These are phyloP conservation scores for Cordyceps cicadae DNA, from an alignment of 2,329 filamentous ascomycete species.

Conservation along the genomic window DNA sequence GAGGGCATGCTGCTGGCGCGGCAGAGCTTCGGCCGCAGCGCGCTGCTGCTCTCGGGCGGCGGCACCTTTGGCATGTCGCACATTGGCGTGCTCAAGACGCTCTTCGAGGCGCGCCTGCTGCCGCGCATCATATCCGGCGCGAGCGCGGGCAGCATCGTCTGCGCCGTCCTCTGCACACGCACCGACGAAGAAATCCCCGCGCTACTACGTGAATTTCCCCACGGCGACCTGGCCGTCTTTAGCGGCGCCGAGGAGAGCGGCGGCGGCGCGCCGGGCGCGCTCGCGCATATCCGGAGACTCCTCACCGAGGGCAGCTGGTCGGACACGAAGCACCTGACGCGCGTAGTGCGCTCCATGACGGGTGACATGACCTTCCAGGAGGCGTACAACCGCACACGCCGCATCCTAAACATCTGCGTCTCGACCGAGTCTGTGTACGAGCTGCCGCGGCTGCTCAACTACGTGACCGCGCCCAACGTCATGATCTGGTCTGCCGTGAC, in stretches of 20 bases:
- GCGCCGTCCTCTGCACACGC: slow-evolving; percentile 67
- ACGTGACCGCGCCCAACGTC: slow-evolving; percentile 87
- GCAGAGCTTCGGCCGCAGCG: slow-evolving; percentile 78
- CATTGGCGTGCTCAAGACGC: slow-evolving; percentile 74
- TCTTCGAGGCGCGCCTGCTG: slow-evolving; percentile 66
- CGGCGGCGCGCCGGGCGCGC: slow-evolving; percentile 56
- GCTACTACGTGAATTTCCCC: slow-evolving; percentile 61
- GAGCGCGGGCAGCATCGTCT: slow-evolving; percentile 81
- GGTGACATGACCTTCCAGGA: slow-evolving; percentile 93
- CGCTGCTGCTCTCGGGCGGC: slow-evolving; percentile 73
- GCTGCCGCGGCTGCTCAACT: slow-evolving; percentile 79
- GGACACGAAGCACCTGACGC: slow-evolving; percentile 71
- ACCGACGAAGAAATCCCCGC: slow-evolving; percentile 70
- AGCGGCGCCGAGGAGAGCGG: slow-evolving; percentile 46
- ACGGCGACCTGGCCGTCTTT: slow-evolving; percentile 76
- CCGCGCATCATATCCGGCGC: slow-evolving; percentile 83
- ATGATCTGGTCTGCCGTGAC: slow-evolving; percentile 94
- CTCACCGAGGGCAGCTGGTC: slow-evolving; percentile 78
- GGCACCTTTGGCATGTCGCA: slow-evolving; percentile 90
- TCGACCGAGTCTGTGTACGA: slow-evolving; percentile 84
- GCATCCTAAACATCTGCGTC: slow-evolving; percentile 90
- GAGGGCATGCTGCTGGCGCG: slow-evolving; percentile 64
- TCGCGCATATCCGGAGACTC: slow-evolving; percentile 62
- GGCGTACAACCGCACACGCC: slow-evolving; percentile 86
- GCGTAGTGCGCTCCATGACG: slow-evolving; percentile 72